phyloP scores from a whole-genome alignment of 2,329 filamentous ascomycete species.

The Monosporascus sp. region DNA sequence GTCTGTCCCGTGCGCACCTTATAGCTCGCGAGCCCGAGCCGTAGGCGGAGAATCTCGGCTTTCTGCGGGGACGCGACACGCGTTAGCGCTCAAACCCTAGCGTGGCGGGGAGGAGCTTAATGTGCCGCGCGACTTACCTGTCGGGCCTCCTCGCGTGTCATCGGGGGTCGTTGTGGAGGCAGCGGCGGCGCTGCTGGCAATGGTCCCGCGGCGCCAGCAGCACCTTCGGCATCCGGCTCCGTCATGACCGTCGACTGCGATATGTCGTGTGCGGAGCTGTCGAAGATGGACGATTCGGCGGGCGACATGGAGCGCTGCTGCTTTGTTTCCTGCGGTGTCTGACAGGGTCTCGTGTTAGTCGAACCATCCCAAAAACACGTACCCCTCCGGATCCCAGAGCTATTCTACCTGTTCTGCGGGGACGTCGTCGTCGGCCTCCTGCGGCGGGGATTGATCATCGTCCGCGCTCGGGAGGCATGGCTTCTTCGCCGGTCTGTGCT shows the following conservation, averaged over 20 bases:
- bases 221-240: conserved; percentile 35
- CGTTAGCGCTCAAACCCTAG: conserved; percentile 1
- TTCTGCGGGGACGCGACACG: conserved; percentile 35
- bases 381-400: too few relatives aligned
- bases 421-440: conserved; percentile 1
- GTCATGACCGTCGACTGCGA: conserved; percentile 45
- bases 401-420: background rate
- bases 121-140: conserved; percentile 31
- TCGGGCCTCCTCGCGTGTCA: conserved; percentile 49
- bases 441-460: background rate
- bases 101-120: background rate
- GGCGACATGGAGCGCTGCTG: conserved; percentile 28
- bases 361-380: too few relatives aligned
- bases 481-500: conserved; percentile 14
- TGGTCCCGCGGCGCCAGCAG: background rate
- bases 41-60: conserved; percentile 60
- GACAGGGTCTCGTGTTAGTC: background rate
- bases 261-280: conserved; percentile 40
- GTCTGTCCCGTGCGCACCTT: conserved; percentile 71
- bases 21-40: conserved; percentile 67
- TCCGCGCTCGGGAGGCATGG: conserved; percentile 10
- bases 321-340: background rate
- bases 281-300: conserved; percentile 44
- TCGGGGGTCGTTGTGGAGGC: conserved; percentile 13
- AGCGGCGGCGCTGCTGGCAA: conserved; percentile 12